Base-by-base conservation (phyloP, 352 stramenopile genomes). In the Plasmopara halstedii region DNA sequence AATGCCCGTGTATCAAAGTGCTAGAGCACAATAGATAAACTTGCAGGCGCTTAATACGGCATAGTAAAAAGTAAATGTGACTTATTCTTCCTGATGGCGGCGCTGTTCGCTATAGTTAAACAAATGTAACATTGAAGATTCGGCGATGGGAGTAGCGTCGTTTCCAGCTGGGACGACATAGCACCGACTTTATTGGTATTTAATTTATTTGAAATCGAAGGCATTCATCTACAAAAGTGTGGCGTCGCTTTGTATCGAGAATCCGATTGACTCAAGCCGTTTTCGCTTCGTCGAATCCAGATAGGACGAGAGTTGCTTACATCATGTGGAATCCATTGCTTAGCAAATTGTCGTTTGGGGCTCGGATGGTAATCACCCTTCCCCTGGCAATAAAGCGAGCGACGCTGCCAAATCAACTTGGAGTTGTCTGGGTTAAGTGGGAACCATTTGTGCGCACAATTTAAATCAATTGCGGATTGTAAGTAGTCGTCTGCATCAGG, bases 371-470 rank as follows among this genome's bases (percentile, higher is more conserved):
- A 19, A 29, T 35, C 36, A 50, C 42, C 36, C 15, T 62, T 48
- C 14, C 25, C 42, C 17, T 43, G 23, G 15, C 20, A 11, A 20
- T 50, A 23, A n/a, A 36, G 13, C 13, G 37, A 45, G 13, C 23
- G 26, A 4, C 42, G 37, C 13, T 58, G 41, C 55, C 55, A 63
- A 14, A 63, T 50, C 14, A 63, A 42, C 27, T 34, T 50, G 2
- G 55, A 58, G 22, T 46, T 63, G 18, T 36, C 35, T 8, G 55
- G 55, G 39, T 63, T 49, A 13, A 63, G 25, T 3, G 55, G 55
- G 9, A 45, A 11, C 55, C 55, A 63, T 14, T 42, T 49, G 49
- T 32, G 15, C 8, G 25, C 44, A 4, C 17, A 31, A 4, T 11
- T 11, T 10, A 10, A 10, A 6, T 35, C 31, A 13, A n/a, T 8